Conservation (phyloP, 2,329 filamentous ascomycete genomes). For the Calonectria montana region DNA sequence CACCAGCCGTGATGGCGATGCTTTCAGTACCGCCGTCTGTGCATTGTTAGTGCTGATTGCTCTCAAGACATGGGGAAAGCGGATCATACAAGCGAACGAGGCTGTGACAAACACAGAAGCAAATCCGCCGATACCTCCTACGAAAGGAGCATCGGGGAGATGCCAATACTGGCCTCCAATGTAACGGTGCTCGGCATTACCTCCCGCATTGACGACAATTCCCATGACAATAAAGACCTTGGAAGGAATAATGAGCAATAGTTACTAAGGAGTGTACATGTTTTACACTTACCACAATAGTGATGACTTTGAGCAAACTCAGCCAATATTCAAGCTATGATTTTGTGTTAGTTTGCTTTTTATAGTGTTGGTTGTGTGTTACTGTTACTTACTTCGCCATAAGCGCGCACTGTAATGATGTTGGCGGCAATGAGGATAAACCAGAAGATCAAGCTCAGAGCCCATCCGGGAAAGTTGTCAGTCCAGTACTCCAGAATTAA, state of each 20-base stretch:
- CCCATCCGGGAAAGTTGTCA: slow-evolving; percentile 72
- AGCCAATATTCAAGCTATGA: slow-evolving; percentile 66
- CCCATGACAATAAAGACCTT: slow-evolving; percentile 71
- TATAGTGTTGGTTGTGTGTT: background rate
- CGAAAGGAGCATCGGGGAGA: slow-evolving; percentile 71
- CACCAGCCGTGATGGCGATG: slow-evolving; percentile 74
- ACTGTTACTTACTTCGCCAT: slow-evolving; percentile 45
- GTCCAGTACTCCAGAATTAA: slow-evolving; percentile 71
- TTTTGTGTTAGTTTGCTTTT: slow-evolving; percentile 46
- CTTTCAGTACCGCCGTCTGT: slow-evolving; percentile 67
- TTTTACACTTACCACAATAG: slow-evolving; percentile 54
- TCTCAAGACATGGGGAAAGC: background rate
- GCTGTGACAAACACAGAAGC: slow-evolving; percentile 67
- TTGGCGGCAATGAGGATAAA: slow-evolving; percentile 60
- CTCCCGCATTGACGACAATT: slow-evolving; percentile 65
- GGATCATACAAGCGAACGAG: slow-evolving; percentile 66
- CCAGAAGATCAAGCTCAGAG: slow-evolving; percentile 71
- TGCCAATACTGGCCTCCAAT: slow-evolving; percentile 70
- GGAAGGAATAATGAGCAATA: background rate
- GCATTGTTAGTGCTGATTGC: background rate
- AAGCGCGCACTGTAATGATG: slow-evolving; percentile 48
- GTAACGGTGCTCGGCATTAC: slow-evolving; percentile 63
- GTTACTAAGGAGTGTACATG: accelerated
- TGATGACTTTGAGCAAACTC: slow-evolving; percentile 64
- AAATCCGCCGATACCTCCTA: slow-evolving; percentile 73